phyloP scores from a whole-genome alignment of 179 eudicot genomes.

The Heliamphora pulchella region DNA sequence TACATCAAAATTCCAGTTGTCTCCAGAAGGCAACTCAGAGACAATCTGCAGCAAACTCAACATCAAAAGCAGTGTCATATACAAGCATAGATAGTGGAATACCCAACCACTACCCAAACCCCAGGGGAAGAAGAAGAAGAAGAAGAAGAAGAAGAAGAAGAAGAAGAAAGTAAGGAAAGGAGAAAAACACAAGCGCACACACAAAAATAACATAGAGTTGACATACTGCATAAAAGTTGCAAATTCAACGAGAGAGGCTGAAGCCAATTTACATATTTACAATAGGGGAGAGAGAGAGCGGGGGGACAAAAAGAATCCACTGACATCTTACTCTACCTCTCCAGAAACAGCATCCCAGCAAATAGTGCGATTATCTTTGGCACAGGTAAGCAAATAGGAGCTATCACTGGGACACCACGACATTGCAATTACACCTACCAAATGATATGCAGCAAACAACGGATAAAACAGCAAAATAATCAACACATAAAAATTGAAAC shows the following conservation, averaged over 20 bases:
- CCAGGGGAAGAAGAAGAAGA: too few species aligned
- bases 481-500: neutral
- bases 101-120: neutral
- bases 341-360: slow-evolving; percentile 88
- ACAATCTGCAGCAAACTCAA: slow-evolving; percentile 56
- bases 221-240: neutral
- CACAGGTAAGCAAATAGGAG: slow-evolving; percentile 90
- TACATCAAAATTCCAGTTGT: slow-evolving; percentile 94
- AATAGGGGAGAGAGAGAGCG: neutral
- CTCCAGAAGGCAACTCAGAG: slow-evolving; percentile 85
- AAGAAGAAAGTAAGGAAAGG: too few species aligned
- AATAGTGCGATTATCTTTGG: slow-evolving; percentile 92
- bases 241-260: neutral
- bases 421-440: slow-evolving; percentile 88
- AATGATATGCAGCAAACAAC: slow-evolving; percentile 17
- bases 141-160: too few species aligned
- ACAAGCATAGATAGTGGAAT: neutral
- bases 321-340: slow-evolving; percentile 45
- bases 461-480: neutral
- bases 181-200: neutral
- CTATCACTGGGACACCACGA: slow-evolving; percentile 93
- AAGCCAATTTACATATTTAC: neutral
- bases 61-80: neutral
- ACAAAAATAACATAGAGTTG: neutral
- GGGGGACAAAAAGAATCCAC: neutral